phyloP scores from a whole-genome alignment of 2,329 filamentous ascomycete genomes.

The Bipolaris zeicola region DNA sequence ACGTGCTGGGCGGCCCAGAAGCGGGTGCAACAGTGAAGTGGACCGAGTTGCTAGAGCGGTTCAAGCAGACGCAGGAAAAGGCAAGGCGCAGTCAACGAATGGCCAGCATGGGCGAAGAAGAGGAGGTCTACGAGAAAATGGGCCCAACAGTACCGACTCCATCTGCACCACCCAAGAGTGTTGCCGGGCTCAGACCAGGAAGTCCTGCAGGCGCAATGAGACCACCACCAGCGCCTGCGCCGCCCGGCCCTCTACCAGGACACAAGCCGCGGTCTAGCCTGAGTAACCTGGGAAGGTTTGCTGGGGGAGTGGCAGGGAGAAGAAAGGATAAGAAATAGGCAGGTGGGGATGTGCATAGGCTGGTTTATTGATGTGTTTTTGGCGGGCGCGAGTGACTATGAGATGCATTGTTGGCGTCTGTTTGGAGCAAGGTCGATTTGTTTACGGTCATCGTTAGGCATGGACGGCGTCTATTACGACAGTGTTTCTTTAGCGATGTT shows the following conservation, averaged over 20 bases:
- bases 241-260: conserved; percentile 26
- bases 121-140: conserved; percentile 40
- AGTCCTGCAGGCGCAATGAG: conserved; percentile 31
- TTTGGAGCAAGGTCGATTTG: neutral
- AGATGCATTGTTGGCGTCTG: conserved; percentile 33
- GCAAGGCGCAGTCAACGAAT: conserved; percentile 72
- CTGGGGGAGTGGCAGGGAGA: conserved; percentile 48
- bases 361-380: conserved; percentile 2
- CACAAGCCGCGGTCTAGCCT: conserved; percentile 50
- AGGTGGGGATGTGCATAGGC: neutral
- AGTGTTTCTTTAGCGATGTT: conserved; percentile 47
- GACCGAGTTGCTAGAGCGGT: conserved; percentile 93
- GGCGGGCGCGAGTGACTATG: conserved; percentile 8
- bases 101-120: conserved; percentile 48
- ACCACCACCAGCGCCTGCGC: conserved; percentile 25
- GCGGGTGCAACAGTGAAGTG: conserved; percentile 81
- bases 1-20: conserved; percentile 52
- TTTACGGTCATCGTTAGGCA: conserved; percentile 4
- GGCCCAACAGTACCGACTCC: conserved; percentile 28
- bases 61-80: conserved; percentile 86
- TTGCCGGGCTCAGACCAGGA: conserved; percentile 24
- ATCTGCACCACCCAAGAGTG: conserved; percentile 34
- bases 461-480: conserved; percentile 13
- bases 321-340: conserved; percentile 44
- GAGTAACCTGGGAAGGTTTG: conserved; percentile 53